Percentiles rank a stretch among this genome's conserved stretches.
phyloP scores from a whole-genome alignment of 768 basidiomycete species.

The Gautieria morchelliformis region DNA sequence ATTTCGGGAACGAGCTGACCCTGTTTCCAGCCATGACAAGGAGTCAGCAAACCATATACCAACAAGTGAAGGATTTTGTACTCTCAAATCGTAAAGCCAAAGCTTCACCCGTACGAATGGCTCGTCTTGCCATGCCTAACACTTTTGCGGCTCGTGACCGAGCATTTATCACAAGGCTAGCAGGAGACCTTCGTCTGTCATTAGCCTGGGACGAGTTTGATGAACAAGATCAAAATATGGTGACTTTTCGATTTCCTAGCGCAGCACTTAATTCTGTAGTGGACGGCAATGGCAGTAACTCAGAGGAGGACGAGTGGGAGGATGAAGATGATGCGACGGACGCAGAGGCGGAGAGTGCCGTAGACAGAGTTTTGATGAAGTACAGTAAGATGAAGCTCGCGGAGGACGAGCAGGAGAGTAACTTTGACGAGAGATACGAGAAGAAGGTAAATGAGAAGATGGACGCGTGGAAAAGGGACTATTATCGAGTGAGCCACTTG shows the following conservation, averaged over 20 bases:
- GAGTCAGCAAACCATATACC: conserved; percentile 69
- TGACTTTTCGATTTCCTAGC: conserved; percentile 54
- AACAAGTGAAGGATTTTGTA: conserved; percentile 71
- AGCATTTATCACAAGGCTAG: conserved; percentile 66
- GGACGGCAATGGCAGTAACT: conserved; percentile 30
- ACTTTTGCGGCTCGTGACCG: conserved; percentile 73
- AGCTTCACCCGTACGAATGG: conserved; percentile 23
- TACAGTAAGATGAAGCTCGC: conserved; percentile 77
- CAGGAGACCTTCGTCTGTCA: conserved; percentile 65
- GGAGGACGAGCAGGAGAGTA: conserved; percentile 60
- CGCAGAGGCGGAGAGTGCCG: conserved; percentile 60
- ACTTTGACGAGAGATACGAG: conserved; percentile 75
- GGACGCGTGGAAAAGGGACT: conserved; percentile 83
- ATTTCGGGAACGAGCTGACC: neutral
- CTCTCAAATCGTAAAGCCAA: conserved; percentile 27
- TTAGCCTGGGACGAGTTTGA: conserved; percentile 94
- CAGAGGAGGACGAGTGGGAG: conserved; percentile 45
- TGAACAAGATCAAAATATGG: conserved; percentile 68
- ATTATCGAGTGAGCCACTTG: conserved; percentile 65
- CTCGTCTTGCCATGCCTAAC: conserved; percentile 61
- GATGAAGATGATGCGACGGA: conserved; percentile 50
- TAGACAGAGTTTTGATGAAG: conserved; percentile 77
- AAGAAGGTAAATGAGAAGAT: conserved; percentile 69
- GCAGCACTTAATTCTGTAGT: conserved; percentile 26
- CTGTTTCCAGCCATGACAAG: conserved; percentile 49